Evolutionary conservation across 2,329 filamentous ascomycete genomes (phyloP), one percentile per base, ranked within the genome.

Genomic region (Diplodia corticola): DNA sequence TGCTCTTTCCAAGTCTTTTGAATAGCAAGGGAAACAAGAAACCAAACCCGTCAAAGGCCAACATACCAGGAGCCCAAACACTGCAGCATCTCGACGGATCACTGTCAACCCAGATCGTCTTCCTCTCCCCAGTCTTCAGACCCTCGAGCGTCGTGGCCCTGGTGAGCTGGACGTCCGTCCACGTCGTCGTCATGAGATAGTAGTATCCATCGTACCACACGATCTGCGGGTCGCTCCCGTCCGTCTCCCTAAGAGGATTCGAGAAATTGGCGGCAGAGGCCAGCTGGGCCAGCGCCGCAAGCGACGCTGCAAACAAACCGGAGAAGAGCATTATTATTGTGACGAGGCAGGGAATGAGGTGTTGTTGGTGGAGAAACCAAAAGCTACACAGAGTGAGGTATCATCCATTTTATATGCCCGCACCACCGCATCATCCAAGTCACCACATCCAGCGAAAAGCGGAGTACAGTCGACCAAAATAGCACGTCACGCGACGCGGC

Each of bases 161-260:
- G 0, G 83, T 81, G 17, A 88, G 80, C 68, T 84, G 78, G 17
- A 88, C 76, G 68, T 87, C 78, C 1, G 76, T 81, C 84, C 83
- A 88, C 26, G 83, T 83, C 0, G 84, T 87, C 0, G 83, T 83
- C 69, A 85, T 80, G 26, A 88, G 77, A 68, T 87, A 86, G 73
- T 87, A 87, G 69, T 83, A 86, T 0, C 84, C 84, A 13, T 79
- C 82, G 0, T 78, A 79, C 64, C 81, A 86, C 1, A 81, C 80
- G 5, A 87, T 80, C 68, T 82, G 82, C 0, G 85, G 84, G 68
- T 87, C 84, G 24, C 80, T 81, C 5, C 85, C 84, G 37, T 83
- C 80, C 0, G 78, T 79, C 15, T 77, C 75, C 35, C 81, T 80
- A 55, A 87, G 78, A 0, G 85, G 84, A 67, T 87, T 87, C 37